Evolutionary conservation across 116 monocot genomes (phyloP).

Genomic region (Cymodocea nodosa): DNA sequence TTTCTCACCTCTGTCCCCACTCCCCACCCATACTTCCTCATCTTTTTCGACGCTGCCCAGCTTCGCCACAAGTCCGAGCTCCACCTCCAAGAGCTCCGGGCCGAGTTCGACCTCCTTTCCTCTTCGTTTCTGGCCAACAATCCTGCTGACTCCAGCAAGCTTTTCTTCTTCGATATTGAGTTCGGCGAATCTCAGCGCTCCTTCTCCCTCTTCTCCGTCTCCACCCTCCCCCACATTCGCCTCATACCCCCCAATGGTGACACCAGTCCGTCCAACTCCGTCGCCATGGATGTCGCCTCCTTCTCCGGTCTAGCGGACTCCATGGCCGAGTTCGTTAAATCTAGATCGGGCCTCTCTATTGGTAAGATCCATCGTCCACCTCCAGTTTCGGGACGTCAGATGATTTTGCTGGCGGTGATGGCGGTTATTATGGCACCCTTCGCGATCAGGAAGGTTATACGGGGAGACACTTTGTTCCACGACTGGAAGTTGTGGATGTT

Average conservation of each 20-base stretch:
- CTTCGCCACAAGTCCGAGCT: conserved; percentile 67
- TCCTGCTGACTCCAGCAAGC: conserved; percentile 10
- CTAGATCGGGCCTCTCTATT: conserved; percentile 34
- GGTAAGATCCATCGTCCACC: conserved; percentile 65
- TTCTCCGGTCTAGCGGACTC: conserved; percentile 69
- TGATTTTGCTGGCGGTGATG: conserved; percentile 24
- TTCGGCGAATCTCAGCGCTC: conserved; percentile 66
- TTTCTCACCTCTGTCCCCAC: conserved; percentile 31
- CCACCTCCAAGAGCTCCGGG: conserved; percentile 54
- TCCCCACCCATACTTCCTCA: conserved; percentile 59
- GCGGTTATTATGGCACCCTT: conserved; percentile 37
- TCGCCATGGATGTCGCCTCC: conserved; percentile 45
- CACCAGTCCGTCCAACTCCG: conserved; percentile 27
- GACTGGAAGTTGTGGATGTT: conserved; percentile 67
- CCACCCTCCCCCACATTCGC: conserved; percentile 76
- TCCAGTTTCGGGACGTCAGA: conserved; percentile 44
- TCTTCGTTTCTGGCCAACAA: conserved; percentile 35
- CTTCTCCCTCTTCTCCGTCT: conserved; percentile 67
- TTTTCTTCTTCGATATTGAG: conserved; percentile 94
- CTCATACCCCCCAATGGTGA: conserved; percentile 26
- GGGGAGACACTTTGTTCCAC: conserved; percentile 14
- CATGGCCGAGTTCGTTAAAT: conserved; percentile 72
- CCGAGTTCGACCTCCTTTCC: conserved; percentile 65
- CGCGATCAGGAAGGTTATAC: conserved; percentile 27
- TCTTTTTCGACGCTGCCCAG: conserved; percentile 82